These are phyloP conservation scores for Paecilomyces formosus DNA, from an alignment of 2,329 filamentous ascomycete species.

Conservation along the genomic window DNA sequence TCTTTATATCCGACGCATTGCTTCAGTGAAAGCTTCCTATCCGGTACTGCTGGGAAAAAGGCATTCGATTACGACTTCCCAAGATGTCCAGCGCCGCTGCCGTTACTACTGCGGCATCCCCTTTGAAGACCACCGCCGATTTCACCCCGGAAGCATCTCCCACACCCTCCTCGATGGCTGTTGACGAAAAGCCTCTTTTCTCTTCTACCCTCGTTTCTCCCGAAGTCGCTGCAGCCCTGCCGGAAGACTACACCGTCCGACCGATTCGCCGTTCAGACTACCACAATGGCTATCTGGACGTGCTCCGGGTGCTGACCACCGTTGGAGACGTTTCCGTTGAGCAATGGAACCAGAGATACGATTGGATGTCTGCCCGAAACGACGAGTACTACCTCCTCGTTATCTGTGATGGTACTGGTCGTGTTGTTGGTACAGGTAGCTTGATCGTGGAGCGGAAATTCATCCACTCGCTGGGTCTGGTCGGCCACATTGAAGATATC, in stretches of 20 bases:
- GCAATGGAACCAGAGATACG: slow-evolving; percentile 70
- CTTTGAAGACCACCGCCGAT: slow-evolving; percentile 16
- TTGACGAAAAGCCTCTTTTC: slow-evolving; percentile 61
- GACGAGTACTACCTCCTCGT: slow-evolving; percentile 82
- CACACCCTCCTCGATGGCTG: slow-evolving; percentile 11
- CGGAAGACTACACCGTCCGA: slow-evolving; percentile 74
- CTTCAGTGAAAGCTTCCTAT: no score
- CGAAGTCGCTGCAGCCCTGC: slow-evolving; percentile 63
- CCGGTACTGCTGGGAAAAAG: not conserved
- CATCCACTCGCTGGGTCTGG: slow-evolving; percentile 44
- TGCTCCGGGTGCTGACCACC: slow-evolving; percentile 81
- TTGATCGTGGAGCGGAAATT: slow-evolving; percentile 86
- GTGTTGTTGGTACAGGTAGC: slow-evolving; percentile 83
- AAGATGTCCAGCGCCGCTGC: slow-evolving; percentile 14
- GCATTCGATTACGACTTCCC: not conserved
- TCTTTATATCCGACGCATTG: no score
- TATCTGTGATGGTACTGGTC: slow-evolving; percentile 63
- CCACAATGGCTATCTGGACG: slow-evolving; percentile 76
- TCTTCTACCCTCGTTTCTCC: slow-evolving; percentile 68
- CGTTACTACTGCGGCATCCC: slow-evolving; percentile 4
- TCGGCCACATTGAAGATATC: slow-evolving; percentile 97
- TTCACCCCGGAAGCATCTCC: slow-evolving; percentile 16
- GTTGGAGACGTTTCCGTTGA: slow-evolving; percentile 77
- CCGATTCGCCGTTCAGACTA: slow-evolving; percentile 74
- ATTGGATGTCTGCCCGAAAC: slow-evolving; percentile 67